phyloP scores from a whole-genome alignment of 805 yeast genomes.

The Schizosaccharomyces lindneri region DNA sequence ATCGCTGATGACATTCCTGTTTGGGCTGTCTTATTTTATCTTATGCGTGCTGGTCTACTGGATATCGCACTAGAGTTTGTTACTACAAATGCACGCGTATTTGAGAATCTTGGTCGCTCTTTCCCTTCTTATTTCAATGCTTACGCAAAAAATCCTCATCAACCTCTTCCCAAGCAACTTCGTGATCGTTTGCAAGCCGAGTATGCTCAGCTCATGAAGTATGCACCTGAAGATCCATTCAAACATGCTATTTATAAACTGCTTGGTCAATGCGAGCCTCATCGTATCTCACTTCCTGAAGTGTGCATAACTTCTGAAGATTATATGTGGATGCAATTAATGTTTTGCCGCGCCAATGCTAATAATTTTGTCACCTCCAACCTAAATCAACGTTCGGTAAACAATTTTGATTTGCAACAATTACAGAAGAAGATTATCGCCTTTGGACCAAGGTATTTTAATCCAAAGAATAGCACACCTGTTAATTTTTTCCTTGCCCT shows the following conservation, averaged over 20 bases:
- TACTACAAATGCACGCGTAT: slow-evolving; percentile 35
- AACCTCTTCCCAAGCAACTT: slow-evolving; percentile 38
- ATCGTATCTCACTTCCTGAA: slow-evolving; percentile 38
- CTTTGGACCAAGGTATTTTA: slow-evolving; percentile 50
- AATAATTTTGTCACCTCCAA: background rate
- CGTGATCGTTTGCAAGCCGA: slow-evolving; percentile 51
- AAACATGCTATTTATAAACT: slow-evolving; percentile 75
- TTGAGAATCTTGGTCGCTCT: slow-evolving; percentile 63
- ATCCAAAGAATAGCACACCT: slow-evolving; percentile 31
- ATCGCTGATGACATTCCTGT: slow-evolving; percentile 63
- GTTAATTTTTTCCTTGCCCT: slow-evolving; percentile 53
- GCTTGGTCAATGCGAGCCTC: slow-evolving; percentile 70
- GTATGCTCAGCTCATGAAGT: slow-evolving; percentile 58
- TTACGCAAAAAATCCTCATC: slow-evolving; percentile 27
- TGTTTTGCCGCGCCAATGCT: slow-evolving; percentile 33
- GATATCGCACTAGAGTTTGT: slow-evolving; percentile 57
- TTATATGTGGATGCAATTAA: slow-evolving; percentile 88
- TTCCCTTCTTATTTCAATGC: slow-evolving; percentile 60
- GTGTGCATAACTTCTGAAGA: slow-evolving; percentile 68
- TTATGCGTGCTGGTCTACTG: slow-evolving; percentile 60
- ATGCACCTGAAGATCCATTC: slow-evolving; percentile 53
- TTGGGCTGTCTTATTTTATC: slow-evolving; percentile 80
- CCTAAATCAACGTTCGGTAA: background rate
- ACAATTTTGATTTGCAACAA: background rate
- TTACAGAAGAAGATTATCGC: slow-evolving; percentile 38